These are phyloP conservation scores for Tolypocladium pustulatum DNA, from an alignment of 2,329 filamentous ascomycete species.

Conservation along the genomic window DNA sequence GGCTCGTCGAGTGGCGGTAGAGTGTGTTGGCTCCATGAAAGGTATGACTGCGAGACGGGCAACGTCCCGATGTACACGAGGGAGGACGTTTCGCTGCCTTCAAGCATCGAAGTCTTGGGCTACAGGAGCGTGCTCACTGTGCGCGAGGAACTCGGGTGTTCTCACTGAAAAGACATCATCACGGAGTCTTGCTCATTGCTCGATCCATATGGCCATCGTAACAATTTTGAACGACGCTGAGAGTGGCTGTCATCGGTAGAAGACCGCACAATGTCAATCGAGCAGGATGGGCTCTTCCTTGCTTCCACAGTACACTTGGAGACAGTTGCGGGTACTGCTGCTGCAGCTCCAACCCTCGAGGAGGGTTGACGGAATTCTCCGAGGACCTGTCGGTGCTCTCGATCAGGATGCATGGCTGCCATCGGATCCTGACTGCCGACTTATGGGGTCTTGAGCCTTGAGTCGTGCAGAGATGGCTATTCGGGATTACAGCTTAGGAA, in stretches of 20 bases:
- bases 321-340: neutral
- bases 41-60: neutral
- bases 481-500: neutral
- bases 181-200: no score
- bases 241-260: neutral
- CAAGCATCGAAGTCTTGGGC: neutral
- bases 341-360: neutral
- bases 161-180: neutral
- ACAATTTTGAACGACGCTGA: neutral
- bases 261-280: neutral
- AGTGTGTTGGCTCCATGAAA: neutral
- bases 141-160: neutral
- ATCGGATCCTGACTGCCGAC: neutral
- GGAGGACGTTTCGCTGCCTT: neutral
- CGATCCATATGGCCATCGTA: neutral
- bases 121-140: neutral
- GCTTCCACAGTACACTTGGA: neutral
- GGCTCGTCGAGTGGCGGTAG: neutral
- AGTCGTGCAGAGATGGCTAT: neutral
- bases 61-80: neutral
- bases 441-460: neutral
- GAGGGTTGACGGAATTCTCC: neutral
- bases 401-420: neutral
- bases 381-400: neutral
- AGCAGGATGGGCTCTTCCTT: neutral